Base-by-base conservation (phyloP, 768 basidiomycete species). In the Tulasnella sp. region DNA sequence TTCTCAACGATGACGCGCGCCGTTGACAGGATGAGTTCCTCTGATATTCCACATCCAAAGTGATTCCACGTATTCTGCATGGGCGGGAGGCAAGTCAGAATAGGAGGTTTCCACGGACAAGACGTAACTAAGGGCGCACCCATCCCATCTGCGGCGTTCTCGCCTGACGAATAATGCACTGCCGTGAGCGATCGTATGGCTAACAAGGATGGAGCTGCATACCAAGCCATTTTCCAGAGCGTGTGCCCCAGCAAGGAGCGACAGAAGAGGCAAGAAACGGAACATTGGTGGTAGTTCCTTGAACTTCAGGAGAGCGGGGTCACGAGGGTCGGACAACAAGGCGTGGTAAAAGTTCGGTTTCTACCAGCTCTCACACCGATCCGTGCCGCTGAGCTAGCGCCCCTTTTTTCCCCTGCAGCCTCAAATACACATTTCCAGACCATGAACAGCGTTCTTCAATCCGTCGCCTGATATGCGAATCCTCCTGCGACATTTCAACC, bases 11-110 rank as follows among this genome's bases (percentile, higher is more conserved):
- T 77, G 2, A 84, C 83, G 40, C 85, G 81, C 6, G 87, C 88
- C 3, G 86, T 85, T 28, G 82, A 80, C 40, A 87, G 73, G 80
- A 88, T 86, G 72, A 83, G 83, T 64, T 86, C 85, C 77, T 87
- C 86, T 48, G 82, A 82, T 72, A 88, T 87, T 69, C 83, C 83
- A 79, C 88, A 88, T 0, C 85, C 86, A 76, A 87, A 87, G 77
- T 85, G 83, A 81, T 87, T 87, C 86, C 86, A 87, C 0, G 86
- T 85, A 82, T 87, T 86, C 86, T 81, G 44, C 28, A 41, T 22
- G 64, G 40, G 48, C 6, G 22, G 3, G 77, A 64, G 34, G 46
- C n/a, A 31, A 72, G 48, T 72, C 69, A 77, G 46, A 28, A 44
- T 72, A 72, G 58, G 60, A 24, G 41, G 31, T 74, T 40, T 72